Base-by-base conservation (phyloP, 2,329 filamentous ascomycete species). In the Myotisia sp. region DNA sequence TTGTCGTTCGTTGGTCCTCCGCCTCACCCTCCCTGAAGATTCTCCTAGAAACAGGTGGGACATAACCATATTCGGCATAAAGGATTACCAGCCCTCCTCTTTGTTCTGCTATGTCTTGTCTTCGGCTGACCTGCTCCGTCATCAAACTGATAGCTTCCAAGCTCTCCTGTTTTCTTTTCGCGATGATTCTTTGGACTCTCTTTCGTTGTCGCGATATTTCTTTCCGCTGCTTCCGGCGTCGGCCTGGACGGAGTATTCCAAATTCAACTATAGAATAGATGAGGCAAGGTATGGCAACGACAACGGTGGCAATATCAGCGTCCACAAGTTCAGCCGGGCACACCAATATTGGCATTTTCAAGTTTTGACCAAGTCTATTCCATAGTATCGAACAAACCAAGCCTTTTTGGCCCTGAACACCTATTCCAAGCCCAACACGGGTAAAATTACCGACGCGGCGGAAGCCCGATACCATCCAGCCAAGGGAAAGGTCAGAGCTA, bases 231-330 rank as follows among this genome's bases (percentile, higher is more conserved):
- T 48, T 48, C 37, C 52, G 51, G 21, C 53, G 49, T 32, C 58
- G 48, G 16, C 54, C 47, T 0, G 59, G 60, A 6, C 60, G 54
- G 20, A 59, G 50, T 27, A 53, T 49, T 2, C 55, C 56, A 40
- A 62, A 63, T 42, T 63, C 60, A 26, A 60, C 28, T 2, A 54
- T 52, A 19, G 55, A 51, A 34, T 63, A 63, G 7, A 52, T 42
- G 22, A 54, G 42, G 53, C 54, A 60, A 0, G 60, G 59, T 16
- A 58, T 43, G 13, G 56, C 41, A 7, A 58, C 46, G 5, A 53
- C 57, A 33, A 59, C 37, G 3, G 49, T 39, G 7, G 54, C 52
- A 26, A 55, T 47, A 29, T 58, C 54, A 14, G 44, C 45, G 26
- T 49, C 53, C 12, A 54, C 46, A n/a, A 50, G 30, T 4, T 52